phyloP scores from a whole-genome alignment of 2,329 filamentous ascomycete genomes.

The Fusarium sp. region DNA sequence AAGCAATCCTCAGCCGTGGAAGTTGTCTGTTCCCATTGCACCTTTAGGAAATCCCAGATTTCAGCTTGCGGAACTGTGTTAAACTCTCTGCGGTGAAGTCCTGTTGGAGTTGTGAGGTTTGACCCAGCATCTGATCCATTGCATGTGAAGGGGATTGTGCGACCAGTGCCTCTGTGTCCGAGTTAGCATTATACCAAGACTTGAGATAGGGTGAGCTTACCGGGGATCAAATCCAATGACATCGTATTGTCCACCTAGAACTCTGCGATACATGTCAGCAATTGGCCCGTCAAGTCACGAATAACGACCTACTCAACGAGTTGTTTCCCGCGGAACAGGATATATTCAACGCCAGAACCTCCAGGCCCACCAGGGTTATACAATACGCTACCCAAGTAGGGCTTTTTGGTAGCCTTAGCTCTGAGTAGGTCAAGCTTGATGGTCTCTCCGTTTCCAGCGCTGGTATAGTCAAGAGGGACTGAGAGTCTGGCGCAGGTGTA shows the following conservation, averaged over 20 bases:
- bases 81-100: constrained; percentile 6
- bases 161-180: neutral
- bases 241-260: constrained; percentile 30
- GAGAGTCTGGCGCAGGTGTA: constrained; percentile 53
- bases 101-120: neutral
- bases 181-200: neutral
- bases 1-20: constrained; percentile 34
- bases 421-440: constrained; percentile 52
- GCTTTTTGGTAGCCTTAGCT: constrained; percentile 49
- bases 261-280: constrained; percentile 4
- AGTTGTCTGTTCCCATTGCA: fast-evolving
- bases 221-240: constrained; percentile 26
- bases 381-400: constrained; percentile 55
- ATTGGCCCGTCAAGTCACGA: fast-evolving
- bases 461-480: constrained; percentile 58
- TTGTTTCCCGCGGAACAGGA: fast-evolving
- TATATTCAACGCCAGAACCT: constrained; percentile 15
- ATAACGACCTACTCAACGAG: neutral
- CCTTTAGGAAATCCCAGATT: neutral
- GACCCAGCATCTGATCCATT: neutral
- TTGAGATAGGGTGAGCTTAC: neutral
- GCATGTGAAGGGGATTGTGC: constrained; percentile 16
- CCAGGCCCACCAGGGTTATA: constrained; percentile 58
- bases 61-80: constrained; percentile 1
- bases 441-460: constrained; percentile 42